phyloP scores from a whole-genome alignment of 73 alveolate genomes.

The Tetrahymena elliotti region DNA sequence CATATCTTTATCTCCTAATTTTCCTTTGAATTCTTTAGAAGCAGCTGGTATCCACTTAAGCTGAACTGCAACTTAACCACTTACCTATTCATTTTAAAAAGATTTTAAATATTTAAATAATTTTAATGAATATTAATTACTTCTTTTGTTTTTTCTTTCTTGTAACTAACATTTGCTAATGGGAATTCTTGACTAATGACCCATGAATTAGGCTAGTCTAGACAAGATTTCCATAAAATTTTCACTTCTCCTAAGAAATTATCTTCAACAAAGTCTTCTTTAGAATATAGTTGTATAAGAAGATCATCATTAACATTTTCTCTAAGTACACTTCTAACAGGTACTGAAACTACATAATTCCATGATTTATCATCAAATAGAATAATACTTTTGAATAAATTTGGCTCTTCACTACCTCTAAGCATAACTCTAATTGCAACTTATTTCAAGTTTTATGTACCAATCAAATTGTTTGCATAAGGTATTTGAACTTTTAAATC shows the following conservation, averaged over 20 bases:
- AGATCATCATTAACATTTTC: slow-evolving; percentile 22
- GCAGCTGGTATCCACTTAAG: background rate
- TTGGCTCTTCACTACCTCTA: background rate
- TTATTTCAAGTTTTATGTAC: background rate
- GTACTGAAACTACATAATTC: background rate
- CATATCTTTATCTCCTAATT: background rate
- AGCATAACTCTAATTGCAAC: background rate
- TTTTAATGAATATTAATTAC: background rate
- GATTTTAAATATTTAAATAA: background rate
- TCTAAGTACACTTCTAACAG: background rate
- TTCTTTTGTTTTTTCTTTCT: slow-evolving; percentile 3
- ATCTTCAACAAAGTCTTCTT: slow-evolving; percentile 1
- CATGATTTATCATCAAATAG: slow-evolving; percentile 6
- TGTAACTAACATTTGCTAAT: slow-evolving; percentile 1
- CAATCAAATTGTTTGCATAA: background rate
- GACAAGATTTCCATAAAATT: slow-evolving; percentile 5
- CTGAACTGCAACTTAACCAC: background rate
- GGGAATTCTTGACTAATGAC: slow-evolving; percentile 9
- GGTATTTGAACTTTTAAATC: background rate
- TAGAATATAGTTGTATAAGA: background rate
- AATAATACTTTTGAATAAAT: background rate
- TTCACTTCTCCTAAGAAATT: slow-evolving; percentile 33
- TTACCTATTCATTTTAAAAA: background rate
- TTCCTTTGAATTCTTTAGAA: background rate
- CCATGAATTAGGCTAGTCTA: slow-evolving; percentile 15